phyloP scores from a whole-genome alignment of 2,329 filamentous ascomycete species.

The Colletotrichum sp. region DNA sequence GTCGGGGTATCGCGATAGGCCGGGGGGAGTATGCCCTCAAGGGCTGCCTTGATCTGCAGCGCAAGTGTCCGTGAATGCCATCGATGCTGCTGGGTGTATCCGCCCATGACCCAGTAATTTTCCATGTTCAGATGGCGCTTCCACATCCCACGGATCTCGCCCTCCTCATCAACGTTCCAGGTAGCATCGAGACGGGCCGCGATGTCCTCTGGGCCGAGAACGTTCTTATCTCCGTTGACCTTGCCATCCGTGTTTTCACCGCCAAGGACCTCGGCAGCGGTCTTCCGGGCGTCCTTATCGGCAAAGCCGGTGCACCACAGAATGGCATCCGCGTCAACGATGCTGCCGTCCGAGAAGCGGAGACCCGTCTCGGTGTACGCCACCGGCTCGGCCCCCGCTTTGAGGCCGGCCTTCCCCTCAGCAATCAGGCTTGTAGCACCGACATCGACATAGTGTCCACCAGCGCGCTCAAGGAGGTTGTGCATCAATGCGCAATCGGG shows the following conservation, averaged over 20 bases:
- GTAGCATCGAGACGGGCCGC: slow-evolving; percentile 38
- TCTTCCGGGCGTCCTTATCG: slow-evolving; percentile 32
- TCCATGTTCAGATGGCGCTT: slow-evolving; percentile 35
- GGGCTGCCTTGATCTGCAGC: slow-evolving; percentile 38
- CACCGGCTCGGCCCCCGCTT: slow-evolving; percentile 29
- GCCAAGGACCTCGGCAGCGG: slow-evolving; percentile 32
- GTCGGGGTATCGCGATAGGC: not conserved
- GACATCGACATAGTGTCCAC: slow-evolving; percentile 40
- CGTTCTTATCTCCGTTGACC: too few relatives aligned
- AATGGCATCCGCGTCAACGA: slow-evolving; percentile 35
- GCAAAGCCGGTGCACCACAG: slow-evolving; percentile 41
- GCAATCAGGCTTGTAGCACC: slow-evolving; percentile 29
- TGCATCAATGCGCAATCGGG: not conserved
- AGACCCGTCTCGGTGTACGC: slow-evolving; percentile 33
- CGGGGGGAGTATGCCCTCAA: slow-evolving; percentile 35
- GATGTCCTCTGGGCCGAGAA: slow-evolving; percentile 24
- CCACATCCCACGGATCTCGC: slow-evolving; percentile 45
- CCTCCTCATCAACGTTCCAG: slow-evolving; percentile 45
- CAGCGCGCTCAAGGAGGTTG: slow-evolving; percentile 30
- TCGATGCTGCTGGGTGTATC: slow-evolving; percentile 34
- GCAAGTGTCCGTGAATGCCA: slow-evolving; percentile 34
- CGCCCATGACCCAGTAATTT: slow-evolving; percentile 40
- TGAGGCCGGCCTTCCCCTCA: slow-evolving; percentile 31
- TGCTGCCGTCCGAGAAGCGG: slow-evolving; percentile 32
- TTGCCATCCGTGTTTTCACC: not conserved